Evolutionary conservation across 169 alveolate genomes (phyloP).

Genomic region (Babesia ovis): DNA sequence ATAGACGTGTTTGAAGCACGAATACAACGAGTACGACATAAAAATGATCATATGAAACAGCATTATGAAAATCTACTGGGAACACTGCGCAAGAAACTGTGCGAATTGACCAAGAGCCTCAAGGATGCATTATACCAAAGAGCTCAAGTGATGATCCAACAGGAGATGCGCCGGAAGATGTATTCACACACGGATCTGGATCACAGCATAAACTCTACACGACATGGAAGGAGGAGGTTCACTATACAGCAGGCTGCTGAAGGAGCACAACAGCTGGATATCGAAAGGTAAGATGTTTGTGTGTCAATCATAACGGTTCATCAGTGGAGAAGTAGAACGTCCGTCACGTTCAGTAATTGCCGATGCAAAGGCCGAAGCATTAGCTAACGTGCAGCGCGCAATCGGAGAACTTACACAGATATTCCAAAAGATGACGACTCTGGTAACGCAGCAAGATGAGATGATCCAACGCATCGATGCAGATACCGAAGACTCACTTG

Average conservation of each 20-base stretch:
- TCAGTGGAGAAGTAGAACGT: slow-evolving; percentile 40
- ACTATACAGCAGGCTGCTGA: slow-evolving; percentile 50
- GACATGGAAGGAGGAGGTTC: slow-evolving; percentile 42
- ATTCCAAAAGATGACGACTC: slow-evolving; percentile 74
- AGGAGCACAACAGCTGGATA: slow-evolving; percentile 59
- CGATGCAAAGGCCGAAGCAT: slow-evolving; percentile 70
- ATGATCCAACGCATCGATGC: slow-evolving; percentile 78
- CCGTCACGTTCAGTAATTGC: slow-evolving; percentile 59
- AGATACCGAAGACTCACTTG: slow-evolving; percentile 71
- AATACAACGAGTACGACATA: slow-evolving; percentile 2
- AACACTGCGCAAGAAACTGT: slow-evolving; percentile 40
- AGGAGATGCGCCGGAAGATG: slow-evolving; percentile 73
- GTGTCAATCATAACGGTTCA: not conserved
- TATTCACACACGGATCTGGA: slow-evolving; percentile 63
- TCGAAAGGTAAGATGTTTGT: slow-evolving; percentile 43
- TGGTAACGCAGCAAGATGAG: slow-evolving; percentile 78
- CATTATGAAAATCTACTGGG: slow-evolving; percentile 61
- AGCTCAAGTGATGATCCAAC: slow-evolving; percentile 75
- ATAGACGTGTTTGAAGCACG: slow-evolving; percentile 39
- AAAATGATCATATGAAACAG: slow-evolving; percentile 43
- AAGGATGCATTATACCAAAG: slow-evolving; percentile 75
- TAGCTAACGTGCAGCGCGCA: slow-evolving; percentile 77
- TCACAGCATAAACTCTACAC: slow-evolving; percentile 2
- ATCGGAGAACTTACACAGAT: slow-evolving; percentile 78
- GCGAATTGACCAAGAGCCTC: slow-evolving; percentile 67